Conservation (phyloP, 352 stramenopile species). For the Thalassiosira pacifica region DNA sequence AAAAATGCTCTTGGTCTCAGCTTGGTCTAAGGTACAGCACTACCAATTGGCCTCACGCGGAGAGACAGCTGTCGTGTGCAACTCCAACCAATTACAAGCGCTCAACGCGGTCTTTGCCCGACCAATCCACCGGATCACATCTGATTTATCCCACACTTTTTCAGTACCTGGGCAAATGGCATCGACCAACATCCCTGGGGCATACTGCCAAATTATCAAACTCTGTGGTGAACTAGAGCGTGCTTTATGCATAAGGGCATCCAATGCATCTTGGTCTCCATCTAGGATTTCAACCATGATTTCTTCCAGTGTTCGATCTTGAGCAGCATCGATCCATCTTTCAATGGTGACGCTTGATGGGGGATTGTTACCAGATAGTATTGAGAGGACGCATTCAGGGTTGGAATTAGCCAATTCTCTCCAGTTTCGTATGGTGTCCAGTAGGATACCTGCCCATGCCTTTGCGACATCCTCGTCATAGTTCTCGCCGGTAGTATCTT, state of each 20-base stretch:
- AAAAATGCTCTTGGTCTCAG: too few relatives aligned
- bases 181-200: constrained; percentile 68
- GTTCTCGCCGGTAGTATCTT: constrained; percentile 5
- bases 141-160: constrained; percentile 29
- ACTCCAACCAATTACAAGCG: constrained; percentile 42
- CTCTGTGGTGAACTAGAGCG: constrained; percentile 75
- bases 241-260: constrained; percentile 65
- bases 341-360: constrained; percentile 36
- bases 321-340: constrained; percentile 76
- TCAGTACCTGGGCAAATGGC: constrained; percentile 17
- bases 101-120: constrained; percentile 37
- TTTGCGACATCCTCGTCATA: constrained; percentile 28
- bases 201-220: constrained; percentile 70
- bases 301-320: constrained; percentile 75
- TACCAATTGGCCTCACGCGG: too few relatives aligned
- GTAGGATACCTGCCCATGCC: constrained; percentile 33
- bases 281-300: constrained; percentile 86
- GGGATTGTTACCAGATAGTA: not conserved
- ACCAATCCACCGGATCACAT: constrained; percentile 49
- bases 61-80: constrained; percentile 29
- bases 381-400: constrained; percentile 27
- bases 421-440: constrained; percentile 78
- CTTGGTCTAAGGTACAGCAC: too few relatives aligned
- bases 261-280: constrained; percentile 69
- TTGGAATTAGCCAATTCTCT: constrained; percentile 77